Evolutionary conservation across 371 early-diverging fungal genomes (phyloP), one percentile per base, ranked within the genome.

Genomic region (Saksenaea vasiformis): DNA sequence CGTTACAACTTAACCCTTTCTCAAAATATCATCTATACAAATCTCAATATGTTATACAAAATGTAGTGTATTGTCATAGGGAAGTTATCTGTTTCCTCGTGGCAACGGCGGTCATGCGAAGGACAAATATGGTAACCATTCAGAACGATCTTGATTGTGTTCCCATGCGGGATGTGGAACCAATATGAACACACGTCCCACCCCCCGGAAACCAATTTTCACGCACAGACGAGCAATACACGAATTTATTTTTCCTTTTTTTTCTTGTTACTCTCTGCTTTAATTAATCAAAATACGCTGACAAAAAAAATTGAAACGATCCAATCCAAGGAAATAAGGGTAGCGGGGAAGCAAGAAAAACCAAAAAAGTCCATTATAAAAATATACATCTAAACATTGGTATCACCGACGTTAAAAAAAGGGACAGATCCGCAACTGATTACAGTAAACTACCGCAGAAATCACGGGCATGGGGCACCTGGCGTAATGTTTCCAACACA

Each of bases 361-460:
- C 8, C n/a, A 22, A 47, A 47, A 10, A 22, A 22, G 22, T 19
- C 3, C 22, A 47, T n/a, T n/a, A 24, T 19, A 22, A 17, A 47
- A 47, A 47, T 1, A 47, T 19, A 47, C 10, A 22, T 22, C 24
- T 22, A 47, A 10, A 22, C 51, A 22, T 47, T 47, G 51, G 51
- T 47, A 47, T 47, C 51, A 47, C 51, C 51, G 10, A 7, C 22
- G 26, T 22, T 47, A 47, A 47, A 22, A 17, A 22, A 22, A 47
- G 24, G 22, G 24, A 47, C 22, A 47, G 51, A 47, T 47, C 51
- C 51, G 51, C 51, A 17, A 47, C 51, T 47, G 51, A 47, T 47
- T 47, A 47, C 38, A 67, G 39, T 9, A 67, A 53, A 58, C 67
- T 67, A 37, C 67, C 67, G 41, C 67, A 67, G 35, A 67, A 28